Conservation (phyloP, 139 green algal species). For the Axilococcus clingmanii region DNA sequence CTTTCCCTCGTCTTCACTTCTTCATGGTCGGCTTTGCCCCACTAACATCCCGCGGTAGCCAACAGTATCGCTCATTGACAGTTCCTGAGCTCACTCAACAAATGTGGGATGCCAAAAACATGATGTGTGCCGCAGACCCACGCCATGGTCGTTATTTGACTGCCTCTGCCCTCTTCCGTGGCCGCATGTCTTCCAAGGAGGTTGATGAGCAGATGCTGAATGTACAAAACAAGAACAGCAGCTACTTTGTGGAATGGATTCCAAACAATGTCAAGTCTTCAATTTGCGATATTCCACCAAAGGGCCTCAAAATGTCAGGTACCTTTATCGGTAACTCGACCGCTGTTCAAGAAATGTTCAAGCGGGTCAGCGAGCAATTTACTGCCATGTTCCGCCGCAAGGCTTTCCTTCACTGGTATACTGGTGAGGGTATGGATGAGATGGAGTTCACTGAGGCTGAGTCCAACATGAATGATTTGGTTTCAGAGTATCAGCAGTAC, state of each 20-base stretch:
- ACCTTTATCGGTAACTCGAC: conserved; percentile 96
- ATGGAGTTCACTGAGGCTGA: conserved; percentile 97
- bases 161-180: conserved; percentile 74
- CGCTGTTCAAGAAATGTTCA: conserved; percentile 4
- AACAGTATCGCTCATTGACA: conserved; percentile 85
- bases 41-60: conserved; percentile 81
- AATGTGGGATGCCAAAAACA: conserved; percentile 98
- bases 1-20: conserved; percentile 96
- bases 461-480: conserved; percentile 86
- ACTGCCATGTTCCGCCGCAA: conserved; percentile 96
- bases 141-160: conserved; percentile 92
- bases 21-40: conserved; percentile 92
- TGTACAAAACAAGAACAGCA: conserved; percentile 32
- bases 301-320: conserved; percentile 87
- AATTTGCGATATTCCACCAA: conserved; percentile 92
- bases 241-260: conserved; percentile 98
- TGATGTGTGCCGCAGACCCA: conserved; percentile 95
- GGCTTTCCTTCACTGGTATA: conserved; percentile 95
- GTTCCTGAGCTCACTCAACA: conserved; percentile 88
- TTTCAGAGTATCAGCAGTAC: conserved; percentile 85
- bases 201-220: conserved; percentile 94
- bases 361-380: conserved; percentile 87
- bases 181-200: conserved; percentile 80
- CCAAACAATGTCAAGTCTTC: conserved; percentile 97
- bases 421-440: conserved; percentile 96